Base-by-base conservation (phyloP, 73 alveolate species). In the Stentor roeselii region DNA sequence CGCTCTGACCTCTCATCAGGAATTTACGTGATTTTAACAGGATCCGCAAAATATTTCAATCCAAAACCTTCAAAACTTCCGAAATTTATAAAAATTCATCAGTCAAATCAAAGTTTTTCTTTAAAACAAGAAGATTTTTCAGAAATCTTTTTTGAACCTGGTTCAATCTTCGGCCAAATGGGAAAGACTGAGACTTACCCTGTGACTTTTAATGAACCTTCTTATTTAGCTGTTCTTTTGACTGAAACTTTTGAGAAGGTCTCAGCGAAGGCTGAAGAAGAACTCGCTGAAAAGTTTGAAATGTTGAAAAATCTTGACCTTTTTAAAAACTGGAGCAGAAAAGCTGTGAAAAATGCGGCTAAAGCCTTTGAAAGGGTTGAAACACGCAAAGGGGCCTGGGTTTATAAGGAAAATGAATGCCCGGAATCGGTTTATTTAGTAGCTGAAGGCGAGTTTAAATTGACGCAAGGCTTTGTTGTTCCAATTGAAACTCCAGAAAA, bases 361-460 rank as follows among this genome's bases (percentile, higher is more conserved):
- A 21, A 34, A 15, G n/a, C 41, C 34, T 67, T 67, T 2, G 14
- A 21, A 1, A 67, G 27, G 2, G 42, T n/a, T 30, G 34, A n/a
- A 27, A 27, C 14, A n/a, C 21, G 34, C 27, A 21, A 32, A 21
- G 41, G 41, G 42, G 21, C 21, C 37, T 15, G 21, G 15, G n/a
- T 67, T 11, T 67, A 21, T 67, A 67, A 67, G 27, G 80, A 67
- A 67, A 40, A 40, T 0, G 80, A 67, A 27, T 1, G 27, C 14
- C n/a, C 37, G 21, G 41, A 67, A 27, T 27, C 21, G 34, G 34
- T 67, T 67, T 34, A 30, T 34, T 27, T 67, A 36, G 34, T 67
- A 27, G 37, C n/a, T 27, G 80, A 67, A 30, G 80, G 80, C 0
- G 80, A 67, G 2, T 67, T 67, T 21, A 67, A 67, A 67, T 67